phyloP scores from a whole-genome alignment of 768 basidiomycete species.

The Leucogyrophana mollusca region DNA sequence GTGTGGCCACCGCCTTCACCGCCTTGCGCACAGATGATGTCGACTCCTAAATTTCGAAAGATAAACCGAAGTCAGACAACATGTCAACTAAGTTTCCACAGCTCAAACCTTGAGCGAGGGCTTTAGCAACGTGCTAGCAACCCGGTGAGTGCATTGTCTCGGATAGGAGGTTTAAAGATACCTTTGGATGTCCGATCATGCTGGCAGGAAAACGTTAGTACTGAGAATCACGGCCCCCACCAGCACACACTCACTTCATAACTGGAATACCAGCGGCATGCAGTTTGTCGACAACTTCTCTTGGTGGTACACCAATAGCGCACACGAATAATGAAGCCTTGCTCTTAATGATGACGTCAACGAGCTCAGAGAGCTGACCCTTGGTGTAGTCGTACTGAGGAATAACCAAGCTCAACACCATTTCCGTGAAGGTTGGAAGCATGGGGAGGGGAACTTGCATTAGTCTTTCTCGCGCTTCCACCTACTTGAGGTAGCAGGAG shows the following conservation, averaged over 20 bases:
- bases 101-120: conserved; percentile 61
- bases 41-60: conserved; percentile 53
- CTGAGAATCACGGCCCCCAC: not conserved
- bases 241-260: conserved; percentile 64
- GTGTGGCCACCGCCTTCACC: conserved; percentile 91
- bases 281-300: conserved; percentile 75
- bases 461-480: conserved; percentile 81
- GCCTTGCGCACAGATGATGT: conserved; percentile 86
- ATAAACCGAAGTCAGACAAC: not conserved
- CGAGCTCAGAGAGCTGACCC: conserved; percentile 73
- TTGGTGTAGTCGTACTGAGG: conserved; percentile 69
- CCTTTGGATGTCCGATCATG: conserved; percentile 87
- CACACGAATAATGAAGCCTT: conserved; percentile 79
- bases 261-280: conserved; percentile 77
- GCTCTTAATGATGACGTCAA: conserved; percentile 74
- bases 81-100: not conserved
- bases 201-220: conserved; percentile 32
- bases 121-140: conserved; percentile 66
- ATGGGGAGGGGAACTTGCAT: conserved; percentile 35
- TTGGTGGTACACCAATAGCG: conserved; percentile 83
- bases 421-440: not conserved
- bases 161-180: conserved; percentile 17
- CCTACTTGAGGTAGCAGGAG: conserved; percentile 82
- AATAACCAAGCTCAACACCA: not conserved
- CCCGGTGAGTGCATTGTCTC: not conserved